Base-by-base conservation (phyloP, 2,329 filamentous ascomycete species). In the Sclerotinia spermophila region DNA sequence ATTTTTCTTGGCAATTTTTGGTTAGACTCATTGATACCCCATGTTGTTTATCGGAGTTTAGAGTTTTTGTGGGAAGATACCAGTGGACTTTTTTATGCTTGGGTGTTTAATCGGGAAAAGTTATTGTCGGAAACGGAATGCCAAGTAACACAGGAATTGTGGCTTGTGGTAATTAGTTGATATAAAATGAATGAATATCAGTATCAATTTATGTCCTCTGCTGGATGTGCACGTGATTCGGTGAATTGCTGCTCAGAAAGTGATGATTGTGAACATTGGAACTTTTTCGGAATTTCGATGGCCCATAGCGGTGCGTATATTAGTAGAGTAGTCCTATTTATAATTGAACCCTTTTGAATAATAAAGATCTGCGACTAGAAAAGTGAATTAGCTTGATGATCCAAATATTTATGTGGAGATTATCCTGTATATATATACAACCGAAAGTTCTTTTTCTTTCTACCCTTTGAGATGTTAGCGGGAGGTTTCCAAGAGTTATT, bases 201-300 rank as follows among this genome's bases (percentile, higher is more conserved):
- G 1, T 35, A 35, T n/a, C 0, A 19, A 5, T 35, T 19, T n/a
- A 17, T 7, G 21, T 19, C 11, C 11, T 38, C 7, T 1, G 0
- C 3, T 0, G 3, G 0, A 40, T 4, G 0, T 8, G 15, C 2
- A 8, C 8, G 21, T 40, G 24, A 59, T 59, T 6, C 6, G 2
- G 13, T 53, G n/a, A 17, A 30, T 53, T 53, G 2, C 24, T 51
- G 48, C n/a, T 0, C 5, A 27, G 13, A 3, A 51, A 17, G 6
- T 5, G 2, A 6, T 7, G n/a, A 27, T 27, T 51, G 48, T 58
- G 24, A 58, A 15, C n/a, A 3, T 1, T 59, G 1, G 7, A 15
- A 17, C 7, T 0, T 38, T 8, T n/a, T 58, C 6, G 55, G 21
- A 21, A 21, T 33, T 7, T 0, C 17, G 1, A 38, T 38, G 11